Evolutionary conservation across 225 moss, liverwort and hornwort species (phyloP).

Genomic region (Marchantia paleacea): DNA sequence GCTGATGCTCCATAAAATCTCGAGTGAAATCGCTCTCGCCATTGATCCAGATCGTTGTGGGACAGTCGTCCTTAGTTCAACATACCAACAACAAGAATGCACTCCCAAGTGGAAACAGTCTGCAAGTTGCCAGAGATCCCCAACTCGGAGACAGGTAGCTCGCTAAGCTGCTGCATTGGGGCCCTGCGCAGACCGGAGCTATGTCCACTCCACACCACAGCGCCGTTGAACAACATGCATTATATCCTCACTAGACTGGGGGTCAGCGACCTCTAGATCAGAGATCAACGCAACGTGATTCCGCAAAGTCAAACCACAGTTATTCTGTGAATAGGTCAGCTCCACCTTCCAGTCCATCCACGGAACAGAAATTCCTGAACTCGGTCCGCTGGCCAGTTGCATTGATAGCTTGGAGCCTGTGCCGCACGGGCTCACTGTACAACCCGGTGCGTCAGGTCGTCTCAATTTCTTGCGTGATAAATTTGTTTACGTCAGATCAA

Average conservation of each 20-base stretch:
- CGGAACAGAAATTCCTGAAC: too few relatives aligned
- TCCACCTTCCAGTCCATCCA: too few relatives aligned
- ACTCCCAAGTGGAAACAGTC: conserved; percentile 1
- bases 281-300: conserved; percentile 57
- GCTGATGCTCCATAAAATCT: not conserved
- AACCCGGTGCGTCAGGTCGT: too few relatives aligned
- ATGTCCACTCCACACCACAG: conserved; percentile 64
- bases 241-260: conserved; percentile 49
- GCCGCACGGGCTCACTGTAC: too few relatives aligned
- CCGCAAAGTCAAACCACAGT: conserved; percentile 9
- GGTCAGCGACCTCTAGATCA: conserved; percentile 44
- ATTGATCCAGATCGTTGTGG: conserved; percentile 34
- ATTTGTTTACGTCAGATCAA: too few relatives aligned
- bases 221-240: too few relatives aligned
- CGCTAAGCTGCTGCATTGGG: conserved; percentile 41
- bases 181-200: conserved; percentile 35
- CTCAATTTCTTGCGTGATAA: too few relatives aligned
- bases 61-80: conserved; percentile 25
- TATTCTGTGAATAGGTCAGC: not conserved
- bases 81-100: conserved; percentile 9
- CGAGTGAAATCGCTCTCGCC: conserved; percentile 11
- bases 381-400: too few relatives aligned
- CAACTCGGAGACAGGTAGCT: conserved; percentile 22
- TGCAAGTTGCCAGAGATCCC: conserved; percentile 19
- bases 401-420: too few relatives aligned